A percentile compares a stretch with the other conserved stretches of the same genome.
Conservation (phyloP, 2,329 filamentous ascomycete genomes). For the Penicillium brevicompactum region DNA sequence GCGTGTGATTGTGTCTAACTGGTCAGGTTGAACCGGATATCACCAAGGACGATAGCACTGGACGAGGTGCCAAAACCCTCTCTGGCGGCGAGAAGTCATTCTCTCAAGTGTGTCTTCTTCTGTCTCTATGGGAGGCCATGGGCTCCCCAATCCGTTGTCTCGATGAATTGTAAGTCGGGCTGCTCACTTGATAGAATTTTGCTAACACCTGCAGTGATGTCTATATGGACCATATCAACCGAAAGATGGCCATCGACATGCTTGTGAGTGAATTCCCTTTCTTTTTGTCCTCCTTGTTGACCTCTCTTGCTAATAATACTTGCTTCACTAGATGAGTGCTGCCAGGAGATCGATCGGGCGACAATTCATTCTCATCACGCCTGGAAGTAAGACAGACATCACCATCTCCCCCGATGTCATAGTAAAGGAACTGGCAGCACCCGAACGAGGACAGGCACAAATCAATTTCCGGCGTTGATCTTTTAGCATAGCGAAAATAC, state of each 20-base stretch:
- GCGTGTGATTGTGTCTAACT: constrained; percentile 9
- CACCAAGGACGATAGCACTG: constrained; percentile 68
- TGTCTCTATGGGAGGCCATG: constrained; percentile 97
- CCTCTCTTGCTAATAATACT: not conserved
- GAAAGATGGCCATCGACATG: constrained; percentile 90
- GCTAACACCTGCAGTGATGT: constrained; percentile 64
- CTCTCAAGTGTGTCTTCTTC: constrained; percentile 88
- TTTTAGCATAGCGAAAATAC: constrained; percentile 6
- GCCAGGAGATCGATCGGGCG: constrained; percentile 84
- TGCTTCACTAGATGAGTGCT: constrained; percentile 66
- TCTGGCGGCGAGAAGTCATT: constrained; percentile 98
- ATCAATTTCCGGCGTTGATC: constrained; percentile 16
- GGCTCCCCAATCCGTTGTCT: constrained; percentile 91
- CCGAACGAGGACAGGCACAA: constrained; percentile 47
- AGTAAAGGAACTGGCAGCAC: constrained; percentile 49
- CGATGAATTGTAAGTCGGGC: constrained; percentile 74
- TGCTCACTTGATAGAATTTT: constrained; percentile 17
- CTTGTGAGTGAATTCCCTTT: constrained; percentile 63
- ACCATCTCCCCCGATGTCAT: constrained; percentile 47
- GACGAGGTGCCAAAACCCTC: constrained; percentile 84
- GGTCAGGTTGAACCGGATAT: constrained; percentile 64
- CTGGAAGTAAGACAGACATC: constrained; percentile 71
- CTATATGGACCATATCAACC: constrained; percentile 98
- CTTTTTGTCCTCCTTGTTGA: not conserved
- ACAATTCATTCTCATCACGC: constrained; percentile 96